phyloP scores from a whole-genome alignment of 148 eudicot species.

The Amaranthus cruentus region DNA sequence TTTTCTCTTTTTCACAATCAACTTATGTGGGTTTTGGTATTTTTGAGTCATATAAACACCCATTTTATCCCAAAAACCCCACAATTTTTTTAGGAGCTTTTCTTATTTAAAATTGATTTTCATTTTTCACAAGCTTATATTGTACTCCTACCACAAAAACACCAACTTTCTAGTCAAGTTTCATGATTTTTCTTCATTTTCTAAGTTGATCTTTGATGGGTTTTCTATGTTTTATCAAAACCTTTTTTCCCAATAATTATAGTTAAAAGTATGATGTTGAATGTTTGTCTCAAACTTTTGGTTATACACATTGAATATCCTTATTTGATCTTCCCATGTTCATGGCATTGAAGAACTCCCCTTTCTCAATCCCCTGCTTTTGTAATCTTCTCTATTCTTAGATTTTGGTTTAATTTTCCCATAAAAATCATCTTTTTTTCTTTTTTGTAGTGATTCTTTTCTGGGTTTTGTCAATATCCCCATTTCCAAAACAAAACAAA shows the following conservation, averaged over 20 bases:
- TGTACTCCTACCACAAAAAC: not conserved
- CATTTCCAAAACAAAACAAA: conserved; percentile 13
- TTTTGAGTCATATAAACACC: conserved; percentile 23
- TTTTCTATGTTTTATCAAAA: conserved; percentile 12
- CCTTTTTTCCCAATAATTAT: conserved; percentile 14
- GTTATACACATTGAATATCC: conserved; percentile 1
- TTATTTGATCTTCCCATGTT: not conserved
- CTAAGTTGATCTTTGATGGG: conserved; percentile 5
- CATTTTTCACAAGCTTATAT: not conserved
- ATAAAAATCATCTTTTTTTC: not conserved
- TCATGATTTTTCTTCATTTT: conserved; percentile 22
- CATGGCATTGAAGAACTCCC: conserved; percentile 20
- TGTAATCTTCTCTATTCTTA: conserved; percentile 17
- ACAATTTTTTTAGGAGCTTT: not conserved
- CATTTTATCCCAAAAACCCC: conserved; percentile 13
- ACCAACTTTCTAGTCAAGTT: conserved; percentile 11
- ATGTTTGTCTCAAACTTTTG: conserved; percentile 21
- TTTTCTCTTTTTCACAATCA: conserved; percentile 33
- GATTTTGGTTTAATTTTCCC: conserved; percentile 10
- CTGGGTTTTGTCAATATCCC: conserved; percentile 11
- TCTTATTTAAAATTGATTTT: not conserved
- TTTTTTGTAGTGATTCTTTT: conserved; percentile 15
- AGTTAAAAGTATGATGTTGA: conserved; percentile 17
- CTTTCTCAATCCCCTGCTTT: conserved; percentile 15
- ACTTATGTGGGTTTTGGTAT: conserved; percentile 12